Base-by-base conservation (phyloP, 176 grass and related monocot genomes). In the Ensete glaucum region DNA sequence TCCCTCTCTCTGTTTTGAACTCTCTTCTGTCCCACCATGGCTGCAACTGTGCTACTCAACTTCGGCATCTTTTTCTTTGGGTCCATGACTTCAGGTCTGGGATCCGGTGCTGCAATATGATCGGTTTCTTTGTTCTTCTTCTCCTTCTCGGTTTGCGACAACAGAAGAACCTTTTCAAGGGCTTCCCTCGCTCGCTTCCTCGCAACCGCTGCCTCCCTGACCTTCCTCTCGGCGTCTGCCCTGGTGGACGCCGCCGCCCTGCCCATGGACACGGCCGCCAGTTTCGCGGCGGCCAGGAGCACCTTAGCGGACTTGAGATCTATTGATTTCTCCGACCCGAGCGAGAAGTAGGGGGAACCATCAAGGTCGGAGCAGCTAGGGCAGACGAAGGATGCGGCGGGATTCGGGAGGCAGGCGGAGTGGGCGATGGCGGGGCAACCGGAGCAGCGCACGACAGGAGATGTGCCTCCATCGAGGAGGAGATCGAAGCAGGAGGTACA, bases 401-500 rank as follows among this genome's bases (percentile, higher is more conserved):
- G 19, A 16, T 72, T 48, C 0, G 67, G 7, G n/a, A 72, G 14
- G 48, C 81, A 76, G 1, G 62, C 15, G 10, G 67, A 22, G 69
- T 72, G 75, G 1, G 49, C 34, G 48, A 72, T 19, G n/a, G 49
- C 48, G 69, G 69, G 50, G 69, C 69, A 72, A 9, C 50, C 17
- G 69, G 93, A 86, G 83, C 93, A 96, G 19, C 58, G 53, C 73
- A 58, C 57, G 54, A 87, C 79, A 65, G 49, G 49, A 57, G 78
- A 22, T 48, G 60, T 19, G 53, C 27, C 53, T 20, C 19, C n/a
- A 50, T 70, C 50, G 66, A 53, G 20, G 65, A 96, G 73, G 73
- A 96, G 71, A 69, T 84, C 79, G 75, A 90, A 83, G 81, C 93
- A 96, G 77, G 82, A 64, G 9, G 90, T 80, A 84, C 95, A 99